These are phyloP conservation scores for Sinapis alba DNA, from an alignment of 441 rosid genomes.

Conservation along the genomic window DNA sequence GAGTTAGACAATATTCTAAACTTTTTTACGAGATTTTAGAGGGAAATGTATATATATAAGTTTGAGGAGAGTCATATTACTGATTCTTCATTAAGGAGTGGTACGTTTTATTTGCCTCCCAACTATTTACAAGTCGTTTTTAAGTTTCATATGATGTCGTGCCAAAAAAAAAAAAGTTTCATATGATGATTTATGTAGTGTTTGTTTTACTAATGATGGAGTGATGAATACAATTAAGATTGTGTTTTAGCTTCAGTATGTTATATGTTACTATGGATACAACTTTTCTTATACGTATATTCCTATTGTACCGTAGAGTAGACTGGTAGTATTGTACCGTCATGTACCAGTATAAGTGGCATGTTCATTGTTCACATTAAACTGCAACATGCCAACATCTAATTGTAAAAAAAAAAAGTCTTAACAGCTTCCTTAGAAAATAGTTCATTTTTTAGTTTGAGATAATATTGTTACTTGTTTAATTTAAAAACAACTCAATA, in stretches of 20 bases:
- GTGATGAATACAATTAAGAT: constrained; percentile 8
- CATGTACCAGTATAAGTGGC: constrained; percentile 26
- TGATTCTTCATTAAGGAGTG: constrained; percentile 33
- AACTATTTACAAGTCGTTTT: neutral
- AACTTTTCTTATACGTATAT: neutral
- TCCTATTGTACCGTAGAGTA: neutral
- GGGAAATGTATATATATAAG: constrained; percentile 20
- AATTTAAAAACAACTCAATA: neutral
- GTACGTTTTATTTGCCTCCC: constrained; percentile 33
- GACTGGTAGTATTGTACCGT: constrained; percentile 5
- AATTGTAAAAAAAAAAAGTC: neutral
- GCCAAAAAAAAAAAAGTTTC: neutral
- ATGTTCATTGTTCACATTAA: constrained; percentile 8
- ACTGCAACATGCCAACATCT: neutral
- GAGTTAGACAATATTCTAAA: constrained; percentile 32
- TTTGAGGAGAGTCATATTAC: constrained; percentile 8
- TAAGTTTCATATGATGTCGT: constrained; percentile 23
- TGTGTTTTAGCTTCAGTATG: neutral
- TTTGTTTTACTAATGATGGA: constrained; percentile 20
- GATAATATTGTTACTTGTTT: neutral
- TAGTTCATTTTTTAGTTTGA: neutral
- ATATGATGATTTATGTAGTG: constrained; percentile 21
- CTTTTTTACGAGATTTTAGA: constrained; percentile 6
- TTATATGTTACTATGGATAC: constrained; percentile 1
- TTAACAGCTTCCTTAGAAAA: neutral